Evolutionary conservation across 306 rosid genomes (phyloP), one percentile per base, ranked within the genome.

Genomic region (Vicia villosa): DNA sequence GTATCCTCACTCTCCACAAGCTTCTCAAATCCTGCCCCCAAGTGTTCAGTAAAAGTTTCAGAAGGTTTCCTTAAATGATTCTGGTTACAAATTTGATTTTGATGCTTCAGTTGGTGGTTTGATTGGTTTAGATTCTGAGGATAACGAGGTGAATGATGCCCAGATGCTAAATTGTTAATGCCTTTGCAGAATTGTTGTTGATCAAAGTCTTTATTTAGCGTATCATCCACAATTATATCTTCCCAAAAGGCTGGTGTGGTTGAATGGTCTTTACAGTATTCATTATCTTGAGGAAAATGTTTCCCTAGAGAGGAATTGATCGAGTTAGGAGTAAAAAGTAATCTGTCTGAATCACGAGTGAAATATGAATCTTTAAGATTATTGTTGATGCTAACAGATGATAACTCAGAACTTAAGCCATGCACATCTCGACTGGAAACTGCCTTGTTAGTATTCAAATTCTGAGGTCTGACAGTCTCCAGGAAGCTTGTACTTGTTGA

Each of bases 221-320:
- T 28, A 51, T 77, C 83, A 46, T 77, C 83, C 76, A 74, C 82
- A 26, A 74, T 52, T 24, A 42, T 50, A 70, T 81, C 83, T 84
- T 78, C 81, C 83, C 83, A 74, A 58, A 66, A 78, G 19, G 56
- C 72, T 34, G 88, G 74, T 56, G 76, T 81, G 68, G 77, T 63
- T 41, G 83, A 77, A n/a, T 63, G 74, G 54, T 66, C 81, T 41
- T 32, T 56, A 32, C 74, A 61, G 77, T 22, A 58, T 47, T 28
- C 70, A 57, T 66, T 57, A 74, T 66, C 79, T 77, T 74, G 79
- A 72, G 51, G 82, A 20, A 70, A 59, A 55, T 63, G 69, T 62
- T 70, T 50, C 77, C 67, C 51, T 55, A 19, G 12, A 41, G 76
- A 71, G 16, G 81, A 75, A 66, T 40, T 32, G 11, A 10, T 66